Percentiles rank a stretch among this genome's conserved stretches.
Conservation (phyloP, 2,329 filamentous ascomycete species). For the Fusarium decemcellulare region DNA sequence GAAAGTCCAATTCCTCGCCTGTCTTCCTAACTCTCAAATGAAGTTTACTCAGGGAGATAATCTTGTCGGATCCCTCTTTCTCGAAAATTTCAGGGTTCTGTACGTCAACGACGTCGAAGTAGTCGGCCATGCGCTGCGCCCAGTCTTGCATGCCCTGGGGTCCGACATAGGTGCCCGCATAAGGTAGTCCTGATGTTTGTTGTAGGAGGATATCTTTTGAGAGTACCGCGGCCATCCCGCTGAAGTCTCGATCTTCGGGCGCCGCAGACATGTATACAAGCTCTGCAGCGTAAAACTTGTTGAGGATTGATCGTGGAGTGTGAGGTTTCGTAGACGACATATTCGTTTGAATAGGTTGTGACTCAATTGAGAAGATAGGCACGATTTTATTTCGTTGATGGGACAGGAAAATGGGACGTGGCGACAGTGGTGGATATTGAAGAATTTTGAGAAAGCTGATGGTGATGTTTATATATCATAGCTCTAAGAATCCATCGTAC, state of each 20-base stretch:
- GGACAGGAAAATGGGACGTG: background rate
- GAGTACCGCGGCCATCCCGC: slow-evolving; percentile 47
- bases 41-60: slow-evolving; percentile 47
- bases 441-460: background rate
- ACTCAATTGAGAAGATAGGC: no score
- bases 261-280: slow-evolving; percentile 50
- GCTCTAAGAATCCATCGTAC: background rate
- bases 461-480: no score
- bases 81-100: slow-evolving; percentile 51
- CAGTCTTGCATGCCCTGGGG: slow-evolving; percentile 51
- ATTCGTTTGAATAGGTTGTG: background rate
- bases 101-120: slow-evolving; percentile 49
- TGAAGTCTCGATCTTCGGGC: slow-evolving; percentile 49
- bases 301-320: slow-evolving; percentile 47
- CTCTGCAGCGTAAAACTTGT: slow-evolving; percentile 54
- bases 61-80: slow-evolving; percentile 42
- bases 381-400: no score
- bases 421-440: background rate
- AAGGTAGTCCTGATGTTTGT: slow-evolving; percentile 53
- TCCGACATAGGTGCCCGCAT: slow-evolving; percentile 50
- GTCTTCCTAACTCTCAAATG: slow-evolving; percentile 49
- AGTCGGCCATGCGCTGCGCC: slow-evolving; percentile 47
- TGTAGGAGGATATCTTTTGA: slow-evolving; percentile 45
- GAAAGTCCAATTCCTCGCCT: slow-evolving; percentile 47
- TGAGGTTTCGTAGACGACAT: slow-evolving; percentile 18